Percentiles rank a stretch among this genome's conserved stretches.
These are phyloP conservation scores for Thalia dealbata DNA, from an alignment of 176 grass and related monocot species.

Conservation along the genomic window DNA sequence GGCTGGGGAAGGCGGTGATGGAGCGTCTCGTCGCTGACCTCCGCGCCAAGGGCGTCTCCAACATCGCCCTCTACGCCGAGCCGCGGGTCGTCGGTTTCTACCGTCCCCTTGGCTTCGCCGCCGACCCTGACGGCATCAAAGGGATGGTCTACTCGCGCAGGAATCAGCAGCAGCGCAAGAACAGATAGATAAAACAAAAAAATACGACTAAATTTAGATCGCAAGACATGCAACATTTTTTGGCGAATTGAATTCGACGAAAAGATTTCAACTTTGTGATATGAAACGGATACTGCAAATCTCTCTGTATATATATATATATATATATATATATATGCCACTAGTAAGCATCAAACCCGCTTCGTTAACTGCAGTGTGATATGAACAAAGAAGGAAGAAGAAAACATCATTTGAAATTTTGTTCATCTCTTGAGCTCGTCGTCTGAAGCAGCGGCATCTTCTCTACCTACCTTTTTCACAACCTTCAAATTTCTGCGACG, in stretches of 20 bases:
- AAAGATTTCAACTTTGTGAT: no score
- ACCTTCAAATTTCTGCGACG: background rate
- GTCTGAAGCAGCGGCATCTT: no score
- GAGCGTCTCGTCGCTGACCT: constrained; percentile 65
- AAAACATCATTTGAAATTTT: no score
- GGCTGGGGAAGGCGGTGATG: constrained; percentile 80
- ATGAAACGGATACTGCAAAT: no score
- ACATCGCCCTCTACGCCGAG: constrained; percentile 90
- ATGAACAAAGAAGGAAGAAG: no score
- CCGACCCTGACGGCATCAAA: constrained; percentile 65
- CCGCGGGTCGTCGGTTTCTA: constrained; percentile 67
- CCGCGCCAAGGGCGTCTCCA: constrained; percentile 43
- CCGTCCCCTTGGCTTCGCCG: constrained; percentile 55
- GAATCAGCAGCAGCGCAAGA: constrained; percentile 21
- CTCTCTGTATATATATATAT: no score
- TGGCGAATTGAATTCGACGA: no score
- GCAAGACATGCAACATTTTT: background rate
- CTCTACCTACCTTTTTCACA: no score
- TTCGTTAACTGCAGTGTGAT: no score
- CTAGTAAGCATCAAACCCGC: no score
- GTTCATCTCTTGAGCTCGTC: no score
- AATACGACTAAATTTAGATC: background rate
- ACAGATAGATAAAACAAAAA: background rate
- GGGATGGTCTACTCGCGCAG: constrained; percentile 78
- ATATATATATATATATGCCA: no score